phyloP scores from a whole-genome alignment of 2,329 filamentous ascomycete genomes.

The Penicillium digitatum region DNA sequence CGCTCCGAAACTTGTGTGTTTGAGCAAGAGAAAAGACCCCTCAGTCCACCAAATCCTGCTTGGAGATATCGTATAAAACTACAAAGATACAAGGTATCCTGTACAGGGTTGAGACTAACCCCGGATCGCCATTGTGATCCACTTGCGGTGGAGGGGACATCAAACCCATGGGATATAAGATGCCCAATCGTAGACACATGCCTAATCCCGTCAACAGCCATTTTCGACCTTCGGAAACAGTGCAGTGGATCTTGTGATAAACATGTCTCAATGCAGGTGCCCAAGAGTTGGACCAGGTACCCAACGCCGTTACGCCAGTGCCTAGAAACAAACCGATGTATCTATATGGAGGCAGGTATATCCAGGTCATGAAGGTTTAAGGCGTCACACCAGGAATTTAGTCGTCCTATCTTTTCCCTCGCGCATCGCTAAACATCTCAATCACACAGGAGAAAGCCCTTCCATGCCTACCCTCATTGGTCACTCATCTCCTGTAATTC shows the following conservation, averaged over 20 bases:
- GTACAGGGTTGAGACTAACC: constrained; percentile 13
- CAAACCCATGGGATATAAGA: background rate
- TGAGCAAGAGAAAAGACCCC: background rate
- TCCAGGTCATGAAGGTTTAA: constrained; percentile 1
- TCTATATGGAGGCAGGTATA: constrained; percentile 5
- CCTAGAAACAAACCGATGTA: constrained; percentile 3
- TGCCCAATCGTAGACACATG: background rate
- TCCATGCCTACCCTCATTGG: constrained; percentile 13
- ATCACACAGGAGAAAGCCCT: background rate
- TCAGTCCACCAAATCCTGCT: background rate
- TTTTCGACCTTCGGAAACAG: background rate
- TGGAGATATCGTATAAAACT: background rate
- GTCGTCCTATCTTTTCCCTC: constrained; percentile 7
- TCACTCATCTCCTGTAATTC: constrained; percentile 53
- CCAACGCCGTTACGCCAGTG: background rate
- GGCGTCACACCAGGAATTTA: constrained; percentile 12
- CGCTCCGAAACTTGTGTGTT: background rate
- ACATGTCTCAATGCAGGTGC: background rate
- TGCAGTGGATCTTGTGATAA: background rate
- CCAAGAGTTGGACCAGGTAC: background rate
- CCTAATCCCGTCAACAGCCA: background rate
- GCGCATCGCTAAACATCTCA: constrained; percentile 8
- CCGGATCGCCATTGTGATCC: constrained; percentile 24
- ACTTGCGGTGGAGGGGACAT: constrained; percentile 15
- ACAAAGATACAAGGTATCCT: background rate